Conservation (phyloP, 495 filamentous ascomycete genomes). For the Hypoxylon fragiforme region DNA sequence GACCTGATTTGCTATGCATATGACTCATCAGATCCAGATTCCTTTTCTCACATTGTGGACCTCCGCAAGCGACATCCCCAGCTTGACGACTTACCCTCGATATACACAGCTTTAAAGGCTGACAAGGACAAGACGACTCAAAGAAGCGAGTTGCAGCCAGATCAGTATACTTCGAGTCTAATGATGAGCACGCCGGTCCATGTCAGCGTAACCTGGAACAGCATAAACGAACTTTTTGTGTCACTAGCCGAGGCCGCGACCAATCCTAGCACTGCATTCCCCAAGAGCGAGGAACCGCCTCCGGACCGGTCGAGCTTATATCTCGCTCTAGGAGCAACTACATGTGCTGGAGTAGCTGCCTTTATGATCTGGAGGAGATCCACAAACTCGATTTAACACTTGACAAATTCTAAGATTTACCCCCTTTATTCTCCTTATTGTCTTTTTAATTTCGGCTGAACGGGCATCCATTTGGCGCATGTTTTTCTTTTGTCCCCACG, state of each 20-base stretch:
- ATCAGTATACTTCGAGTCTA: slow-evolving; percentile 80
- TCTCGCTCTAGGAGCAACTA: slow-evolving; percentile 78
- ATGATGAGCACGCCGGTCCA: slow-evolving; percentile 87
- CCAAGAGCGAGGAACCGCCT: slow-evolving; percentile 80
- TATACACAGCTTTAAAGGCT: slow-evolving; percentile 92
- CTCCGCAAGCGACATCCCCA: slow-evolving; percentile 77
- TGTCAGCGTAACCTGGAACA: slow-evolving; percentile 89
- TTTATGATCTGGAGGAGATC: slow-evolving; percentile 69
- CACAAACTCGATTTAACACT: slow-evolving; percentile 40
- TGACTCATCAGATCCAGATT: slow-evolving; percentile 93
- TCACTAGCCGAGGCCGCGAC: slow-evolving; percentile 83
- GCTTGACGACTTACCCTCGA: slow-evolving; percentile 80
- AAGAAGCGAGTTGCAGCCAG: slow-evolving; percentile 85
- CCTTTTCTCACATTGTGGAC: slow-evolving; percentile 85
- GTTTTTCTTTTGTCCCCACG: background rate
- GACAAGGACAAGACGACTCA: slow-evolving; percentile 94
- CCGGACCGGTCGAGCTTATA: slow-evolving; percentile 82
- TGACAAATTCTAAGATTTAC: background rate
- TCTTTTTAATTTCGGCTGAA: slow-evolving; percentile 12
- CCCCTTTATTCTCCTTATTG: slow-evolving; percentile 3
- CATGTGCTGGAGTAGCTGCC: slow-evolving; percentile 78
- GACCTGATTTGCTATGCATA: slow-evolving; percentile 95
- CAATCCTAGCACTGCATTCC: slow-evolving; percentile 83
- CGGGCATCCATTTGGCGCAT: slow-evolving; percentile 16
- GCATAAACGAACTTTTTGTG: slow-evolving; percentile 90